Conservation (phyloP, 2,329 filamentous ascomycete genomes). For the Clarireedia paspali region DNA sequence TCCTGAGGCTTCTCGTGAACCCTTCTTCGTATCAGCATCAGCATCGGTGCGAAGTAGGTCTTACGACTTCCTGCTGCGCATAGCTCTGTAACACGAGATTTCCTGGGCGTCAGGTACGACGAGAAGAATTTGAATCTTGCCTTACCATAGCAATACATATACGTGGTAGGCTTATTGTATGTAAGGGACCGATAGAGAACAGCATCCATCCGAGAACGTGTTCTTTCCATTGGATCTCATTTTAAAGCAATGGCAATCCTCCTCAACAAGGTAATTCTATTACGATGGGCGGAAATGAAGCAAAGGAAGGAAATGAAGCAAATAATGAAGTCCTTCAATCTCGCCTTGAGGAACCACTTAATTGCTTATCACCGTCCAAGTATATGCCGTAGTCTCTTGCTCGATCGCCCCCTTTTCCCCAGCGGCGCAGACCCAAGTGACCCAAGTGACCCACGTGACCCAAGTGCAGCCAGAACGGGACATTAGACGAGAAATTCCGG, state of each 20-base stretch:
- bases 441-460: too few species aligned
- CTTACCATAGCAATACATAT: too few species aligned
- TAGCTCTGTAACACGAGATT: neutral
- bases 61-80: slow-evolving; percentile 5
- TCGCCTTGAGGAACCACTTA: neutral
- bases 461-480: too few species aligned
- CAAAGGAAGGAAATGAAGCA: too few species aligned
- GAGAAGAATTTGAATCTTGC: neutral
- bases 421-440: neutral
- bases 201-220: neutral
- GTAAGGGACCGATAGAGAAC: neutral
- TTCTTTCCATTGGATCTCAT: neutral
- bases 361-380: neutral
- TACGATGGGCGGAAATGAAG: too few species aligned
- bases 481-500: too few species aligned
- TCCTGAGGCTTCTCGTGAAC: neutral
- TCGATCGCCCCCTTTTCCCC: neutral
- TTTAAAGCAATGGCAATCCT: neutral
- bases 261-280: neutral
- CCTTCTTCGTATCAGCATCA: neutral
- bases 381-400: neutral
- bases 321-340: neutral
- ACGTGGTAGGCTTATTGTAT: too few species aligned
- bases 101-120: neutral
- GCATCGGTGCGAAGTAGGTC: neutral